phyloP scores from a whole-genome alignment of 2,329 filamentous ascomycete species.

The Neophaeococcomyces aloes region DNA sequence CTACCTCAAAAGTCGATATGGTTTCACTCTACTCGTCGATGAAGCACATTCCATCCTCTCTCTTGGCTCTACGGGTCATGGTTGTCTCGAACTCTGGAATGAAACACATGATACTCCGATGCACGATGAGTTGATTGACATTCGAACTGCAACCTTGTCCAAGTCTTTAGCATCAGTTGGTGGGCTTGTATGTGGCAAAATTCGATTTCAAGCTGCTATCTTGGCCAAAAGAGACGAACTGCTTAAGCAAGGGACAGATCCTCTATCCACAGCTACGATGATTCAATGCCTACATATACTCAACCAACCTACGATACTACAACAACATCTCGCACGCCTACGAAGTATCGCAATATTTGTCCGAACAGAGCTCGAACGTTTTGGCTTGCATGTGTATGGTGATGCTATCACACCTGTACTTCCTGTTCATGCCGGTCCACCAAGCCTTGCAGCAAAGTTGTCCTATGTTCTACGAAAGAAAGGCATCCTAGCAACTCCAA shows the following conservation, averaged over 20 bases:
- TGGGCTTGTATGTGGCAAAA: conserved; percentile 9
- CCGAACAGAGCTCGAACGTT: conserved; percentile 3
- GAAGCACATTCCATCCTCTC: conserved; percentile 10
- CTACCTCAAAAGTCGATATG: conserved; percentile 6
- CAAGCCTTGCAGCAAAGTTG: conserved; percentile 10
- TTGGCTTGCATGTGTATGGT: conserved; percentile 8
- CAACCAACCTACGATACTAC: conserved; percentile 4
- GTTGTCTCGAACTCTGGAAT: conserved; percentile 10
- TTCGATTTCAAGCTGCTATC: not conserved
- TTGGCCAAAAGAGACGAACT: conserved; percentile 6
- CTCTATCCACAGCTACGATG: conserved; percentile 2
- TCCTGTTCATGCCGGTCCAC: conserved; percentile 7
- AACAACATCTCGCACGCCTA: conserved; percentile 3
- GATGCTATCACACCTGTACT: conserved; percentile 6
- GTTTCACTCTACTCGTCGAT: conserved; percentile 9
- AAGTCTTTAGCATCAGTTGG: conserved; percentile 9
- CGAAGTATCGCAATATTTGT: not conserved
- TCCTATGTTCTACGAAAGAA: conserved; percentile 7
- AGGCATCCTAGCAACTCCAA: conserved; percentile 8
- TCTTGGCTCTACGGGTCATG: conserved; percentile 5
- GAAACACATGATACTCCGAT: conserved; percentile 3
- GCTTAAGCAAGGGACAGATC: conserved; percentile 3
- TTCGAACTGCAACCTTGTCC: conserved; percentile 9
- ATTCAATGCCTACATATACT: conserved; percentile 9
- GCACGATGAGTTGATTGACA: conserved; percentile 4